Conservation (phyloP, 371 early-diverging fungal genomes). For the Mortierella sp. region DNA sequence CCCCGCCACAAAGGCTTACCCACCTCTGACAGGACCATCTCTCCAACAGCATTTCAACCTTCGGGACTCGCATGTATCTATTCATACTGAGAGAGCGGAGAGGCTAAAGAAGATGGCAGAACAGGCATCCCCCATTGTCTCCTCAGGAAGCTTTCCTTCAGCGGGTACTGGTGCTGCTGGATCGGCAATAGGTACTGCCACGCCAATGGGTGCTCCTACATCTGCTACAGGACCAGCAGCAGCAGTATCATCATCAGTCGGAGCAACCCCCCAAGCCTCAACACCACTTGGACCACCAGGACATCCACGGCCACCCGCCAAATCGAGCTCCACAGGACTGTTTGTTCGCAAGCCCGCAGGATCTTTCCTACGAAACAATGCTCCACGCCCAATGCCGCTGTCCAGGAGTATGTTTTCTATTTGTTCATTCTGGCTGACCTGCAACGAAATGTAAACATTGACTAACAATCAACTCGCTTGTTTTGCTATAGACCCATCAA, state of each 20-base stretch:
- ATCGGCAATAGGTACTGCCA: background rate
- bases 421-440: too few species aligned
- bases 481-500: constrained; percentile 22
- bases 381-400: constrained; percentile 41
- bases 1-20: constrained; percentile 33
- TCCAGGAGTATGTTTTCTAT: constrained; percentile 28
- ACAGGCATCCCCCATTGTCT: constrained; percentile 29
- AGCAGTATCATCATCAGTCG: background rate
- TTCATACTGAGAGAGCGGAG: constrained; percentile 36
- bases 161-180: background rate
- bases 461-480: background rate
- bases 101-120: constrained; percentile 42
- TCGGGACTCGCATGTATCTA: constrained; percentile 16
- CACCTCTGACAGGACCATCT: constrained; percentile 41
- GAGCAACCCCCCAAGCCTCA: background rate
- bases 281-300: constrained; percentile 14
- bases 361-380: constrained; percentile 42
- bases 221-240: constrained; percentile 7
- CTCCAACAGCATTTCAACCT: constrained; percentile 43
- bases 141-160: constrained; percentile 13
- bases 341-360: constrained; percentile 42
- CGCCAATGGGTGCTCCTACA: background rate
- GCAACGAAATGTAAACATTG: too few species aligned
- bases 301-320: constrained; percentile 35
- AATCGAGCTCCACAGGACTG: constrained; percentile 29